Conservation (phyloP, 768 basidiomycete genomes). For the Boletus sp. region DNA sequence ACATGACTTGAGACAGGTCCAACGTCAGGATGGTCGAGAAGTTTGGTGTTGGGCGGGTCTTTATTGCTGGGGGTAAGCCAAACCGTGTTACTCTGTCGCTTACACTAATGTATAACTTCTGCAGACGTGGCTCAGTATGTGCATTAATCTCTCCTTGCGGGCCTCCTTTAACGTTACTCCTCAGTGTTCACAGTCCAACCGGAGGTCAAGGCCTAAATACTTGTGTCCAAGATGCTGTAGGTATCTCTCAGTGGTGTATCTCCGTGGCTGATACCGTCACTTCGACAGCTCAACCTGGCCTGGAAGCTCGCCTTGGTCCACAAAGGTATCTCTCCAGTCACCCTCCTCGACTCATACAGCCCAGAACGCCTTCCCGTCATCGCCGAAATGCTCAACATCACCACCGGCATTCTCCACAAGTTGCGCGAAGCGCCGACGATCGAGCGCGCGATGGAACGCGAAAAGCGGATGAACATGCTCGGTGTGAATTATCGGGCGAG, state of each 20-base stretch:
- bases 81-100: background rate
- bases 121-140: conserved; percentile 47
- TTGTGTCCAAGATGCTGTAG: conserved; percentile 39
- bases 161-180: background rate
- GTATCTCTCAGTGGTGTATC: conserved; percentile 11
- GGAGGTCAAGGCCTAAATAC: conserved; percentile 37
- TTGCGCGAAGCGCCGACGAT: background rate
- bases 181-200: conserved; percentile 26
- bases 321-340: too few species aligned
- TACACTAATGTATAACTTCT: background rate
- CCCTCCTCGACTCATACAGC: conserved; percentile 23
- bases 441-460: background rate
- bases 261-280: background rate
- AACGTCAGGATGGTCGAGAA: conserved; percentile 49
- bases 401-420: conserved; percentile 27
- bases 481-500: conserved; percentile 39
- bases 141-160: background rate
- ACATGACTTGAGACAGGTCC: conserved; percentile 31
- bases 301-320: conserved; percentile 46
- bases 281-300: conserved; percentile 38
- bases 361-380: conserved; percentile 47
- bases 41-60: conserved; percentile 43
- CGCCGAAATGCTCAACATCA: conserved; percentile 24
- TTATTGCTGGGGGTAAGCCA: conserved; percentile 43
- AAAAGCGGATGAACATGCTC: conserved; percentile 21